phyloP scores from a whole-genome alignment of 2,329 filamentous ascomycete species.

The Arthrocladium fulminans region DNA sequence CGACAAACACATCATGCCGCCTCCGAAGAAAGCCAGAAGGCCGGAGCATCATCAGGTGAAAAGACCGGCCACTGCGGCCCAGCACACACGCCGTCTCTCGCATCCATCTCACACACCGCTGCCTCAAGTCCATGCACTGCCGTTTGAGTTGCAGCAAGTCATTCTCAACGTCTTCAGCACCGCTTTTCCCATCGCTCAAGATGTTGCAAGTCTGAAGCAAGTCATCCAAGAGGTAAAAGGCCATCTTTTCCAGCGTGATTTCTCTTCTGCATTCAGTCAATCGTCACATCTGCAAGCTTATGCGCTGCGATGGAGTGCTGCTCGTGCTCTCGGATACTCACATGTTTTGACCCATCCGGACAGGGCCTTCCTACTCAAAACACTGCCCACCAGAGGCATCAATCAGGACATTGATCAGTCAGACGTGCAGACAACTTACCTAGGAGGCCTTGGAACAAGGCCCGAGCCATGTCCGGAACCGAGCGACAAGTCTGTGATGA shows the following conservation, averaged over 20 bases:
- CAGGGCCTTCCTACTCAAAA: not conserved
- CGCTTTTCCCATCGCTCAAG: slow-evolving; percentile 49
- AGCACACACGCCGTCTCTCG: not conserved
- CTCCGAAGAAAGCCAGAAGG: not conserved
- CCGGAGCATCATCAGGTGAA: not conserved
- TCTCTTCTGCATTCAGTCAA: slow-evolving; percentile 65
- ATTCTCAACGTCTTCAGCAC: slow-evolving; percentile 65
- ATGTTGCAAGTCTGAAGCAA: slow-evolving; percentile 40
- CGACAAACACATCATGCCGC: not conserved
- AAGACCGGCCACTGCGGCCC: not conserved
- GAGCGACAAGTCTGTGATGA: slow-evolving; percentile 13
- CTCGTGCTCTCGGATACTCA: slow-evolving; percentile 73
- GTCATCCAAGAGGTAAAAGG: slow-evolving; percentile 74
- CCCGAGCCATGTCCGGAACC: not conserved
- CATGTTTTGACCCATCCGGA: slow-evolving; percentile 39
- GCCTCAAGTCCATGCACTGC: slow-evolving; percentile 25
- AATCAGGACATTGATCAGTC: not conserved
- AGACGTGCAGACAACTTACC: not conserved
- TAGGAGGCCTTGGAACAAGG: not conserved
- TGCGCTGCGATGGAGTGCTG: slow-evolving; percentile 82
- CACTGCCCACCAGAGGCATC: not conserved
- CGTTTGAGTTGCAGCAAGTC: slow-evolving; percentile 54
- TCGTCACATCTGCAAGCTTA: slow-evolving; percentile 70
- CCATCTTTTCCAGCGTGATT: slow-evolving; percentile 79
- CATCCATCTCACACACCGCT: not conserved